Percentiles rank a stretch among this genome's conserved stretches.
phyloP scores from a whole-genome alignment of 495 filamentous ascomycete genomes.

The Penicillium paxilli region DNA sequence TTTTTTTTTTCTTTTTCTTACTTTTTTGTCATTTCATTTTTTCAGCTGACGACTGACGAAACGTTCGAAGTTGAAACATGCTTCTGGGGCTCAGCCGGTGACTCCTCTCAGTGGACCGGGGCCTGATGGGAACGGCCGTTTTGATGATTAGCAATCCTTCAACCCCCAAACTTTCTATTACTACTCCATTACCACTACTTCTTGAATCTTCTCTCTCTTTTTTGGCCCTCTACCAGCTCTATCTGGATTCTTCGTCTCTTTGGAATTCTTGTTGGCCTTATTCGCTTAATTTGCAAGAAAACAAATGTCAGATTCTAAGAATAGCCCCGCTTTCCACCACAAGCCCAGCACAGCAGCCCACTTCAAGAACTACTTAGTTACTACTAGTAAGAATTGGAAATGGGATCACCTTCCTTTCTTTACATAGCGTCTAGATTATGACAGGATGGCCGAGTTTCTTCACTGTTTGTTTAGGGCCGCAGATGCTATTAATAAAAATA shows the following conservation, averaged over 20 bases:
- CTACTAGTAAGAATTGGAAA: background rate
- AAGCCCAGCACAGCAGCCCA: conserved; percentile 2
- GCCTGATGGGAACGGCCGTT: background rate
- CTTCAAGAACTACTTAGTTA: too few relatives aligned
- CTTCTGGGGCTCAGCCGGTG: conserved; percentile 3
- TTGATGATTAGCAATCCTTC: background rate
- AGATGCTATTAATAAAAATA: conserved; percentile 22
- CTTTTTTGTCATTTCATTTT: background rate
- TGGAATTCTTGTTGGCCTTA: background rate
- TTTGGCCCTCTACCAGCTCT: background rate
- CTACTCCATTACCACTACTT: background rate
- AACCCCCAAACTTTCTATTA: too few relatives aligned
- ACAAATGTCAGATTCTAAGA: conserved; percentile 16
- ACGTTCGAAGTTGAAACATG: conserved; percentile 16
- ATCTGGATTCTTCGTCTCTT: background rate
- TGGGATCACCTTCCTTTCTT: background rate
- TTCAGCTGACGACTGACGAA: conserved; percentile 14
- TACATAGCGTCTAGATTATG: background rate
- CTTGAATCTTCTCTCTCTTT: background rate
- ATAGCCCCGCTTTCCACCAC: conserved; percentile 1
- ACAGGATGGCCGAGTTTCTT: background rate
- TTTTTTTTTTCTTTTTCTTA: too few relatives aligned
- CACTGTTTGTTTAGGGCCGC: background rate
- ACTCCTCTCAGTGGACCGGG: background rate
- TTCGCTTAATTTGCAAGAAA: background rate